These are phyloP conservation scores for Mycena floridula DNA, from an alignment of 768 basidiomycete genomes.

Conservation along the genomic window DNA sequence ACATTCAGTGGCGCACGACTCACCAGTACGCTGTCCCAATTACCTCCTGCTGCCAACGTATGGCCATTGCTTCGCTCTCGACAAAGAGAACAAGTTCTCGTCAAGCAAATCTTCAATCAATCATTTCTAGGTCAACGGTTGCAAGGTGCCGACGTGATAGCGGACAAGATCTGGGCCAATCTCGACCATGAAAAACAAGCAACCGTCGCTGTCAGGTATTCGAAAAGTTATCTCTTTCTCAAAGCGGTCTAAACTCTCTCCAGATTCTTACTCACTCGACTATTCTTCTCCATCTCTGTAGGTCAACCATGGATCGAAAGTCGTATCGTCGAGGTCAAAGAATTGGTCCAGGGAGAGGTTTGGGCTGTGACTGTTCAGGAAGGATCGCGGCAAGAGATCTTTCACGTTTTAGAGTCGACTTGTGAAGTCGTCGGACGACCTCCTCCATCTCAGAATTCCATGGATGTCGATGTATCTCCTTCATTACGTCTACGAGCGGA, in stretches of 20 bases:
- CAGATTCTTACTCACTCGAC: conserved; percentile 58
- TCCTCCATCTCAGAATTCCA: neutral
- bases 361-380: conserved; percentile 44
- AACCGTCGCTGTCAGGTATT: conserved; percentile 50
- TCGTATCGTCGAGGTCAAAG: conserved; percentile 40
- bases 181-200: conserved; percentile 56
- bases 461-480: neutral
- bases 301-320: conserved; percentile 34
- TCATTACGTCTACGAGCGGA: conserved; percentile 41
- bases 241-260: no score
- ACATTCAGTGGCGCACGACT: no score
- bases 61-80: conserved; percentile 68
- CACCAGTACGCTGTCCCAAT: no score
- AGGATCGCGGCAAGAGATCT: conserved; percentile 20
- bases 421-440: conserved; percentile 63
- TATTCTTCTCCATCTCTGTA: conserved; percentile 60
- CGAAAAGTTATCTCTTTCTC: neutral
- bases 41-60: conserved; percentile 54
- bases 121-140: conserved; percentile 47
- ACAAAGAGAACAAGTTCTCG: conserved; percentile 30
- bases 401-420: conserved; percentile 63
- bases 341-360: conserved; percentile 50
- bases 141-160: conserved; percentile 28
- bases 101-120: conserved; percentile 31
- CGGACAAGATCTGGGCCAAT: conserved; percentile 47